Evolutionary conservation across 163 green algal genomes (phyloP), one percentile per base, ranked within the genome.

Genomic region (Chlamydomonas reinhardtii): DNA sequence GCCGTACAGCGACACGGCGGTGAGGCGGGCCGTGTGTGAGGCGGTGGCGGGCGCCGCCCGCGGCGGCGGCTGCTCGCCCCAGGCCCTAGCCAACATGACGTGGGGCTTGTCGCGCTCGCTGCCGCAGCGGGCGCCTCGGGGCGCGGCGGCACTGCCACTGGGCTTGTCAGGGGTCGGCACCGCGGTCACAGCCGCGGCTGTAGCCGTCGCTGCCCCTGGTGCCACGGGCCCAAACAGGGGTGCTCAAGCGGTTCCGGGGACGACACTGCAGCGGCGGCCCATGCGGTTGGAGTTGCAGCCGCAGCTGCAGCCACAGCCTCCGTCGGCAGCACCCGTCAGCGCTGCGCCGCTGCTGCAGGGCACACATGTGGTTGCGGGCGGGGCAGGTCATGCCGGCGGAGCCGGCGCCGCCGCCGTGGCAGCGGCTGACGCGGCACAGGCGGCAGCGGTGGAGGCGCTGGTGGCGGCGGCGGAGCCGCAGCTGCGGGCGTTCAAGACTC

Each of bases 81-180:
- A 85, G 69, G 79, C 79, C 0, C 15, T 85, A 11, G 52, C 79
- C 4, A 85, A 85, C 79, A 85, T 85, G 66, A 69, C 79, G 0
- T 85, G 79, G 79, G 79, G 79, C 1, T 27, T 85, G n/a, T 71
- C 79, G 11, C 79, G 79, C 24, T 35, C 62, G 19, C 62, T 70
- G 65, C 62, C 64, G 64, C 24, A 65, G 17, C 9, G 0, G 76
- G 11, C 37, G 31, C 61, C 24, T 27, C 19, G 56, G 35, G 24
- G 27, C 56, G 11, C 35, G 37, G 1, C 4, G 2, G 2, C 43
- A 20, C 43, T 39, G 43, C n/a, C n/a, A n/a, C n/a, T n/a, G n/a
- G n/a, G n/a, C n/a, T n/a, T n/a, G n/a, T n/a, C n/a, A n/a, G n/a
- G 34, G 16, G n/a, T 29, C 24, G 8, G 35, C 22, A 61, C 56